These are phyloP conservation scores for Teratosphaeria zuluensis DNA, from an alignment of 2,329 filamentous ascomycete genomes.

Conservation along the genomic window DNA sequence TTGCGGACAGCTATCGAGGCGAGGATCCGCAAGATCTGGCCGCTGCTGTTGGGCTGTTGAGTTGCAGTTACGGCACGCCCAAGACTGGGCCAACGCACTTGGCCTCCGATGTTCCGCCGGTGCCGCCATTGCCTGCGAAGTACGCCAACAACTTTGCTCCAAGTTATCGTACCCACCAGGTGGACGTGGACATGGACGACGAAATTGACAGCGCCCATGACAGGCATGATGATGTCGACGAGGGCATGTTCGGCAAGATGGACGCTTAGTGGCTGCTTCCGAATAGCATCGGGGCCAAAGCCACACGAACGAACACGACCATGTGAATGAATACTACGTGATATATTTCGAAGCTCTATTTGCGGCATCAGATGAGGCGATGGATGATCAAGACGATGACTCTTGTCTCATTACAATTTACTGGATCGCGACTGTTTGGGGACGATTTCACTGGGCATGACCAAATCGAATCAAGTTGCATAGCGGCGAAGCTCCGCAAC, in stretches of 20 bases:
- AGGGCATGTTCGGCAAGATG: constrained; percentile 93
- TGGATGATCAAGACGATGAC: neutral
- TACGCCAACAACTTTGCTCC: constrained; percentile 46
- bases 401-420: neutral
- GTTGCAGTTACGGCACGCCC: constrained; percentile 81
- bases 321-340: neutral
- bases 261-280: constrained; percentile 57
- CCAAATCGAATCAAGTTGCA: constrained; percentile 3
- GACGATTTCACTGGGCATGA: neutral
- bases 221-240: constrained; percentile 75
- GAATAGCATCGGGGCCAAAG: neutral
- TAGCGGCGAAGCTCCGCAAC: constrained; percentile 4
- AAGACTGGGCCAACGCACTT: constrained; percentile 54
- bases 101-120: constrained; percentile 68
- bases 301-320: neutral
- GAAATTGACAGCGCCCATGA: constrained; percentile 42
- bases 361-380: neutral
- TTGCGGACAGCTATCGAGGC: constrained; percentile 59
- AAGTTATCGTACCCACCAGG: constrained; percentile 14
- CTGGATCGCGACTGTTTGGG: neutral
- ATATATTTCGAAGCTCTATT: constrained; percentile 3
- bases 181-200: constrained; percentile 41
- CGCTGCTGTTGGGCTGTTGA: constrained; percentile 80
- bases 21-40: constrained; percentile 82
- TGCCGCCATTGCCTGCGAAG: constrained; percentile 74